Base-by-base conservation (phyloP, 176 grass and related monocot species). In the Secale cereale region DNA sequence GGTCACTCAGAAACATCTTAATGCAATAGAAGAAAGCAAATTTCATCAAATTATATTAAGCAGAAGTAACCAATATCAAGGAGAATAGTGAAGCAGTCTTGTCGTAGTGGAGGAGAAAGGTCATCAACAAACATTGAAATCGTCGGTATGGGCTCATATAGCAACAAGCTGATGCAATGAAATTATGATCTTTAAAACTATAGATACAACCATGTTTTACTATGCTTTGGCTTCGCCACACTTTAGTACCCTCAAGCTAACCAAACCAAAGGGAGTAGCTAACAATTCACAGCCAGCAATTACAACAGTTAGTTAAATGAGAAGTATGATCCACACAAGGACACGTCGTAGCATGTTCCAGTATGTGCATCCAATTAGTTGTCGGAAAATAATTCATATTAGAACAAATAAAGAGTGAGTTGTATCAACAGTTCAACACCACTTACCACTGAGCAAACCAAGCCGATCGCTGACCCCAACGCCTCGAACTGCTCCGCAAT, bases 401-500 rank as follows among this genome's bases (percentile, higher is more conserved):
- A 20, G 8, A 77, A 15, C 7, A 7, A 74, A 6, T 32, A 10
- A 45, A 45, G 2, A 68, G 13, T 19, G 0, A 16, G 16, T 26
- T 35, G 20, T 11, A 66, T 14, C 16, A 29, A 26, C 2, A 64
- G 10, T 33, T 14, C 16, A 29, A 26, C 2, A 64, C 12, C 40
- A 87, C 95, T 98, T 65, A 98, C 95, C 82, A 98, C 92, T 28
- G 89, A 77, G 29, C 92, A 93, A 11, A 74, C 87, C 64, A 93
- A 82, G 15, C 91, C 87, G 75, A 95, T 89, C 52, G 87, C 92
- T 26, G 91, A 92, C 20, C 95, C 92, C 0, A 98, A 83, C 64
- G 95, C 92, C 77, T 95, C 83, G 35, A 98, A 93, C 73, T 98
- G 95, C 78, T 98, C 89, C 3, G 86, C 81, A 25, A 95, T 98